Percentiles rank a stretch among this genome's conserved stretches.
Evolutionary conservation across 768 basidiomycete genomes (phyloP).

Genomic region (Boletus reticulatus): DNA sequence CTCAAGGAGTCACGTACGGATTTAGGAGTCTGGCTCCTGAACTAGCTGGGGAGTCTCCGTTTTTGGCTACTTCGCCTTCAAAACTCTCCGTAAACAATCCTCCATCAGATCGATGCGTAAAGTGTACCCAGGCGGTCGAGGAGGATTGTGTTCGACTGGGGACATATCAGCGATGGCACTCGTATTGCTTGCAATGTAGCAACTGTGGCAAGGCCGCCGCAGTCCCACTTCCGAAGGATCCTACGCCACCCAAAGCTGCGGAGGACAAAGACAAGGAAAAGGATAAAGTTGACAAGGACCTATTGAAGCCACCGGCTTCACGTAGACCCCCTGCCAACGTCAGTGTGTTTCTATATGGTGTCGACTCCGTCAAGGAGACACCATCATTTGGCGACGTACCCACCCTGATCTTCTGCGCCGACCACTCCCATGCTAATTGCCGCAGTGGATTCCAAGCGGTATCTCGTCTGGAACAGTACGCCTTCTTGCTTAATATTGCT

Average conservation of each 20-base stretch:
- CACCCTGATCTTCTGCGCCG: constrained; percentile 70
- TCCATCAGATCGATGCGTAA: constrained; percentile 88
- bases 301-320: constrained; percentile 59
- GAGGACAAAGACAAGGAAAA: constrained; percentile 49
- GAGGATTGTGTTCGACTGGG: constrained; percentile 95
- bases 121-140: constrained; percentile 88
- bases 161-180: constrained; percentile 98
- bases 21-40: constrained; percentile 91
- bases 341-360: constrained; percentile 72
- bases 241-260: constrained; percentile 45
- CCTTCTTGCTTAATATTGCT: constrained; percentile 95
- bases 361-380: constrained; percentile 65
- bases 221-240: constrained; percentile 56
- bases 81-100: constrained; percentile 63
- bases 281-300: constrained; percentile 41
- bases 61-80: constrained; percentile 41
- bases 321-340: constrained; percentile 83
- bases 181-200: constrained; percentile 84
- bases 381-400: constrained; percentile 73
- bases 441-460: constrained; percentile 84
- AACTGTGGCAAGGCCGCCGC: constrained; percentile 78
- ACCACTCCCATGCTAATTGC: constrained; percentile 69
- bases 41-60: constrained; percentile 86
- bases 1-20: constrained; percentile 87
- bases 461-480: constrained; percentile 94